phyloP scores from a whole-genome alignment of 257 asterid species.

The Ligustrum vulgare region DNA sequence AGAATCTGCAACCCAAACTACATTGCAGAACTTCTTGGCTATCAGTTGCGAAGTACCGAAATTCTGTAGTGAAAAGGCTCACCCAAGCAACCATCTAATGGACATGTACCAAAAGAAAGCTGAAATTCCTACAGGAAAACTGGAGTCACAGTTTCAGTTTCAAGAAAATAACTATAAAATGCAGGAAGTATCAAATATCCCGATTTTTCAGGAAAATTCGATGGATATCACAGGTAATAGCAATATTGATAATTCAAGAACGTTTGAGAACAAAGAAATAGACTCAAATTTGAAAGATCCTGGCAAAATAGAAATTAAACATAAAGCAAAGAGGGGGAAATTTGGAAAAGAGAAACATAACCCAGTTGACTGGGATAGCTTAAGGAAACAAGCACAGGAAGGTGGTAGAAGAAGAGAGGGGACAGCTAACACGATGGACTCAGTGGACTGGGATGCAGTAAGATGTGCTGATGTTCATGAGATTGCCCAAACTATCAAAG shows the following conservation, averaged over 20 bases:
- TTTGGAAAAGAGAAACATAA: slow-evolving; percentile 53
- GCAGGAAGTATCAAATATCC: slow-evolving; percentile 37
- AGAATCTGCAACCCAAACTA: slow-evolving; percentile 56
- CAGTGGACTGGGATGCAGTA: slow-evolving; percentile 96
- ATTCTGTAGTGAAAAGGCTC: slow-evolving; percentile 35
- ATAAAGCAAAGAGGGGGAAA: slow-evolving; percentile 49
- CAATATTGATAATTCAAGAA: slow-evolving; percentile 33
- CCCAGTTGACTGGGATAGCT: slow-evolving; percentile 67
- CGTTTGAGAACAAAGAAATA: slow-evolving; percentile 46
- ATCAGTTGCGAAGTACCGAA: slow-evolving; percentile 32
- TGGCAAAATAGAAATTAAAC: slow-evolving; percentile 32
- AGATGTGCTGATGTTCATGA: slow-evolving; percentile 77
- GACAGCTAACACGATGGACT: slow-evolving; percentile 62
- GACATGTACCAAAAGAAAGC: slow-evolving; percentile 24
- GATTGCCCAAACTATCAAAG: slow-evolving; percentile 80
- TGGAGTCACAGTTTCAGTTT: slow-evolving; percentile 30
- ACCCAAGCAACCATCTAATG: slow-evolving; percentile 34
- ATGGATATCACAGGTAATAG: slow-evolving; percentile 49
- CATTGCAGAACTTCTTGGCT: slow-evolving; percentile 26
- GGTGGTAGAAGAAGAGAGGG: slow-evolving; percentile 50
- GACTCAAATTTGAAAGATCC: slow-evolving; percentile 41
- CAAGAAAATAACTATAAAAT: slow-evolving; percentile 33
- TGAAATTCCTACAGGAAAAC: slow-evolving; percentile 34
- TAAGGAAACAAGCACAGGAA: slow-evolving; percentile 53
- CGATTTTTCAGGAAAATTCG: slow-evolving; percentile 28